A percentile compares a stretch with the other conserved stretches of the same genome.
phyloP scores from a whole-genome alignment of 257 asterid species.

The Linaria vulgaris region DNA sequence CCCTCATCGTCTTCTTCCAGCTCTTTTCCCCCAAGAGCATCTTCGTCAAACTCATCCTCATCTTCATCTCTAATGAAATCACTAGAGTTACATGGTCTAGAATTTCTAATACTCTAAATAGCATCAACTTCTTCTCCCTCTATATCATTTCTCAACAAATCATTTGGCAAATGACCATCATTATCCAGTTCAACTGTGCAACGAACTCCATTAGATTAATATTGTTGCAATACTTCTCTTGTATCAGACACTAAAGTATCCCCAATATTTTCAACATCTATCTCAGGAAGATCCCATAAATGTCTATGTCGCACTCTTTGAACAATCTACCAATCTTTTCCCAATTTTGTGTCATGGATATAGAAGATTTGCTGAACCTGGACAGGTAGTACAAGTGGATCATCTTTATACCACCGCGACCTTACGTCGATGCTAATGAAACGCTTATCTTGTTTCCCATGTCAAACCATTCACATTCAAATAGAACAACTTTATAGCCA shows the following conservation, averaged over 20 bases:
- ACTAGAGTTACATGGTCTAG: no score
- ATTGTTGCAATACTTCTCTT: not conserved
- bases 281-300: constrained; percentile 14
- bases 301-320: constrained; percentile 16
- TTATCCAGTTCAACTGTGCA: not conserved
- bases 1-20: no score
- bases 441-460: not conserved
- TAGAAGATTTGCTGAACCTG: constrained; percentile 18
- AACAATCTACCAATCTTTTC: constrained; percentile 10
- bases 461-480: constrained; percentile 13
- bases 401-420: no score
- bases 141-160: not conserved
- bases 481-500: not conserved
- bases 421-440: constrained; percentile 10
- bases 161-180: not conserved
- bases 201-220: not conserved
- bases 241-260: not conserved
- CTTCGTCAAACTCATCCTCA: no score
- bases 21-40: no score
- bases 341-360: constrained; percentile 8
- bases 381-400: constrained; percentile 11
- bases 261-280: not conserved
- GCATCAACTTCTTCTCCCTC: not conserved
- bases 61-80: no score
- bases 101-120: no score